Evolutionary conservation across 2,329 filamentous ascomycete genomes (phyloP).

Genomic region (Verticillium albo-atrum): DNA sequence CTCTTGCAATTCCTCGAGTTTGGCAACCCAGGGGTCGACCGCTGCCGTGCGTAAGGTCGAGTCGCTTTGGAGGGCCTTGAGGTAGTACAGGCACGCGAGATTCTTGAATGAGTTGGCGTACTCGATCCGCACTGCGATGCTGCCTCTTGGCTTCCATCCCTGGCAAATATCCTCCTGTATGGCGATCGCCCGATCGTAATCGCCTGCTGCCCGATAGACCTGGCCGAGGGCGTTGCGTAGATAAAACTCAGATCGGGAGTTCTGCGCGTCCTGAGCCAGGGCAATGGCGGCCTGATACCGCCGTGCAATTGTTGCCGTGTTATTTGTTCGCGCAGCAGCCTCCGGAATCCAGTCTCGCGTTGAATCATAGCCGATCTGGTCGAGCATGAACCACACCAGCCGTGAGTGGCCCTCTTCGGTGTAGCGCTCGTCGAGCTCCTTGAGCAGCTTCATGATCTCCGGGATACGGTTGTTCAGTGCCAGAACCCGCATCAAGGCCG

Average conservation of each 20-base stretch:
- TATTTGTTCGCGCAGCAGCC: constrained; percentile 29
- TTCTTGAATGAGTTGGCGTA: constrained; percentile 35
- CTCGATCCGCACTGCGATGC: constrained; percentile 31
- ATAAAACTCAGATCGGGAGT: constrained; percentile 31
- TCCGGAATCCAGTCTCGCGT: constrained; percentile 34
- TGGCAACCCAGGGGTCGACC: constrained; percentile 25
- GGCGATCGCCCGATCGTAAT: constrained; percentile 26
- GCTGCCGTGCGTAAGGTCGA: constrained; percentile 13
- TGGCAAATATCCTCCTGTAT: constrained; percentile 30
- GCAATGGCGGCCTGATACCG: constrained; percentile 25
- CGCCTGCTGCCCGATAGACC: constrained; percentile 27
- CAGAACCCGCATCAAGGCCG: constrained; percentile 29
- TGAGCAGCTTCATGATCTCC: constrained; percentile 28
- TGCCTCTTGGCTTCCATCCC: constrained; percentile 33
- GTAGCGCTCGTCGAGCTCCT: constrained; percentile 22
- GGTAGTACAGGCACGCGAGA: constrained; percentile 28
- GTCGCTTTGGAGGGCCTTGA: constrained; percentile 9
- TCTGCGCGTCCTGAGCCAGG: constrained; percentile 25
- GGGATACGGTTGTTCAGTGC: constrained; percentile 29
- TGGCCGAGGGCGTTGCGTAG: constrained; percentile 30
- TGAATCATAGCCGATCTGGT: constrained; percentile 24
- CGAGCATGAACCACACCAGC: constrained; percentile 29
- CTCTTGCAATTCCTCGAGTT: constrained; percentile 28
- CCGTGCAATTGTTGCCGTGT: constrained; percentile 23
- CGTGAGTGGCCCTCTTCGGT: constrained; percentile 18